Base-by-base conservation (phyloP, 106 monocot genomes). In the Dendrobium huoshanense region DNA sequence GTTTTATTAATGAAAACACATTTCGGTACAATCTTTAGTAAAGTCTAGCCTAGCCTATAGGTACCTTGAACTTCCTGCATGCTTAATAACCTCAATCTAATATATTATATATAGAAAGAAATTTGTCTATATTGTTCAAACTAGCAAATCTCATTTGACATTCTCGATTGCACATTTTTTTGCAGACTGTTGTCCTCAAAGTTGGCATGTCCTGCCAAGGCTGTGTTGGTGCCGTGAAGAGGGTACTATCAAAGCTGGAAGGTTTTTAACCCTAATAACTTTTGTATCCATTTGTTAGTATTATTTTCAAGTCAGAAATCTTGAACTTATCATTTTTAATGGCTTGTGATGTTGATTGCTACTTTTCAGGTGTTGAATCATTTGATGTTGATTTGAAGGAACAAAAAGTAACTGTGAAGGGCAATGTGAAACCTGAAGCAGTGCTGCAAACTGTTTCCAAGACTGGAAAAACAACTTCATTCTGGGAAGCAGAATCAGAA, bases 131-230 rank as follows among this genome's bases (percentile, higher is more conserved):
- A 22, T 64, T 64, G 9, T 64, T 64, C 25, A 25, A 64, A 25
- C 64, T 64, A 22, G 22, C 25, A 64, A 8, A 64, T 64, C 64
- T 25, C 72, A 72, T 29, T 68, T 47, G 47, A 10, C 10, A 10
- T 10, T 47, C 10, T 47, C 17, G 43, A 4, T 9, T 74, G 42
- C 42, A 49, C 76, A 10, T 45, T 48, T 74, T 49, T 76, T n/a
- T 25, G 67, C 80, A 93, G 91, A 93, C 93, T 5, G 91, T 93
- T 68, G 88, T 93, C 41, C 93, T 96, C 61, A 91, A 78, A 79
- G 95, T 95, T 87, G 87, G 77, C 13, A 95, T 95, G 95, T 86
- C 90, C 54, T 95, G 95, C 75, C 68, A 92, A 89, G 88, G 95
- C 13, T 93, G 95, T 81, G 89, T 82, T 79, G 95, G 95, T 77